Base-by-base conservation (phyloP, 192 early-diverging fungal genomes). In the Coemansia pectinata region DNA sequence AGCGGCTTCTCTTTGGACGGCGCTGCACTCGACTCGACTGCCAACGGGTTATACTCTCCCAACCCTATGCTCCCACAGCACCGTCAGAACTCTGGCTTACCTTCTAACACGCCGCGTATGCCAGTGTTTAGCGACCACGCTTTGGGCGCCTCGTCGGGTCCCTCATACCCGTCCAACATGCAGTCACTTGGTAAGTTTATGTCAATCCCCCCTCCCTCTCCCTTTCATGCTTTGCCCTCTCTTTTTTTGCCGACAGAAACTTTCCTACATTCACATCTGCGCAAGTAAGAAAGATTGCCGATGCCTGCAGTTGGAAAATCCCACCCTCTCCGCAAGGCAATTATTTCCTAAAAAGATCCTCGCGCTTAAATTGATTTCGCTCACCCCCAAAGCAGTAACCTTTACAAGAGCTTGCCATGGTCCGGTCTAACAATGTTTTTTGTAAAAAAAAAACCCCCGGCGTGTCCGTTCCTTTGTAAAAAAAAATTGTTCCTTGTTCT, bases 131-230 rank as follows among this genome's bases (percentile, higher is more conserved):
- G 62, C 27, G 67, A 70, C 58, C 45, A 63, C n/a, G 27, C 67
- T 10, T 19, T 64, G 25, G 21, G 64, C 2, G n/a, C 31, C 25
- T 25, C 17, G 10, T 29, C 52, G 36, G 60, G 60, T 4, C 61
- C 61, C 7, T 42, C 73, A n/a, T 80, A 80, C 59, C 58, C 69
- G 41, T 60, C 73, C 27, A 57, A 31, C 14, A 47, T 67, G 21
- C 58, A 73, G 10, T 66, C 70, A 27, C 73, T 81, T 53, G 74
- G 79, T 81, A 81, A 81, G 79, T 77, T 40, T 2, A 36, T 33
- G 12, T n/a, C 8, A 60, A 33, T 36, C 34, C 8, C 8, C 17
- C 8, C 33, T 3, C 14, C 11, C 27, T 23, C 19, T 17, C 11
- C 17, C 21, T 55, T 14, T 36, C 34, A 36, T 36, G 34, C 25